Conservation (phyloP, 2,329 filamentous ascomycete genomes). For the Colletotrichum gloeosporioides region DNA sequence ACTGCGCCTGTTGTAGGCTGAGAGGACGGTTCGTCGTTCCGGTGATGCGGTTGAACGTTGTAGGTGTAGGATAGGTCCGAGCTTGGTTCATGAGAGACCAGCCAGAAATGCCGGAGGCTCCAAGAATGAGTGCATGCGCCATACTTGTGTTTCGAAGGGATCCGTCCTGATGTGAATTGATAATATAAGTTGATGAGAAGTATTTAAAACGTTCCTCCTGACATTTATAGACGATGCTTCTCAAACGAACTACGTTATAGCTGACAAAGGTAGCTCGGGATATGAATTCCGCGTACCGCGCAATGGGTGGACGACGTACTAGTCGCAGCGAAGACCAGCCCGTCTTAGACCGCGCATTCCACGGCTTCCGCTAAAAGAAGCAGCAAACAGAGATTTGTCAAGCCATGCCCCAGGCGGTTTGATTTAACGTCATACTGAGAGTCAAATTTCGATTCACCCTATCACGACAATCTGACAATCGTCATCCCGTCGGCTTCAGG, state of each 20-base stretch:
- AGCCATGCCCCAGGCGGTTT: not conserved
- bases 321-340: not conserved
- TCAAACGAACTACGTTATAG: not conserved
- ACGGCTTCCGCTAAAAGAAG: not conserved
- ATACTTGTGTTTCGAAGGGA: not conserved
- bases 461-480: not conserved
- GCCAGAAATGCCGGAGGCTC: conserved; percentile 25
- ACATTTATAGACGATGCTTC: not conserved
- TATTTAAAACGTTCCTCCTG: not conserved
- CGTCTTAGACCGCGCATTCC: not conserved
- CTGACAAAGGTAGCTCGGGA: not conserved
- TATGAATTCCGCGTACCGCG: not conserved
- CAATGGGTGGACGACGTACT: not conserved
- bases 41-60: conserved; percentile 21
- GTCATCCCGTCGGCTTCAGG: not conserved
- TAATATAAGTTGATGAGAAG: not conserved
- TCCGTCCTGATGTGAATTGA: not conserved
- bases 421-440: not conserved
- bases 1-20: not conserved
- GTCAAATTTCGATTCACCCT: not conserved
- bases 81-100: conserved; percentile 24
- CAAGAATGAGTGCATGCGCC: conserved; percentile 24
- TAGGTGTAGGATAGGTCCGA: conserved; percentile 8
- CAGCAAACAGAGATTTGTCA: not conserved
- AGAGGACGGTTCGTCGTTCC: conserved; percentile 23